Conservation (phyloP, 257 asterid species). For the Gentiana dahurica region DNA sequence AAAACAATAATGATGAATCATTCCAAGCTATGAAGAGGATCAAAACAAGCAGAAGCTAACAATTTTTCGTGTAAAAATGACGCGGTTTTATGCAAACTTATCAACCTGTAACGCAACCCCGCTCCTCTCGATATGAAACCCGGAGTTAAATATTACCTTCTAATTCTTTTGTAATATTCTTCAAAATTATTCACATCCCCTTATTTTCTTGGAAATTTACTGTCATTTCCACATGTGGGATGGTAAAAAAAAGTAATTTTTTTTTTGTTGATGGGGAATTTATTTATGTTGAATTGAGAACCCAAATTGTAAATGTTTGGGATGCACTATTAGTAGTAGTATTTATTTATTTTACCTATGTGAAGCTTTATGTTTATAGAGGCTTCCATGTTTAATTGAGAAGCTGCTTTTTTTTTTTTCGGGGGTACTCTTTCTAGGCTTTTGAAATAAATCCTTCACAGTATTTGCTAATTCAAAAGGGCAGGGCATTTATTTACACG, state of each 20-base stretch:
- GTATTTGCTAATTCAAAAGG: no score
- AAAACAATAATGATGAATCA: constrained; percentile 41
- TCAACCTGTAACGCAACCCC: no score
- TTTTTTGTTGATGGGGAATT: constrained; percentile 16
- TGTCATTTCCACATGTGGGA: no score
- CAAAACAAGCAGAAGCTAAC: constrained; percentile 54
- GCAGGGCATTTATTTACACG: no score
- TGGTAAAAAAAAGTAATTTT: not conserved
- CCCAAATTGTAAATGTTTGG: constrained; percentile 16
- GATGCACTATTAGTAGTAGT: constrained; percentile 23
- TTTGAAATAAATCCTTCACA: no score
- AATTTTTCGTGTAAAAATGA: constrained; percentile 8
- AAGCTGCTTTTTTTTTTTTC: constrained; percentile 16
- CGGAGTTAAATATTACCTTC: not conserved
- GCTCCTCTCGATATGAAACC: no score
- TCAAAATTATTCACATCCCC: constrained; percentile 32
- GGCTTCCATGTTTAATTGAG: constrained; percentile 27
- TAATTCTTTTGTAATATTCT: constrained; percentile 23
- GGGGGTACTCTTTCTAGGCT: no score
- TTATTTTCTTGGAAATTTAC: constrained; percentile 13
- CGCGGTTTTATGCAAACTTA: no score
- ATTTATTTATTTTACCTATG: constrained; percentile 20
- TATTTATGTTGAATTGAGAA: constrained; percentile 11
- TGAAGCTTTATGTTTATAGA: constrained; percentile 11
- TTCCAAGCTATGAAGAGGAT: constrained; percentile 54